Evolutionary conservation across 2,329 filamentous ascomycete genomes (phyloP), one percentile per base, ranked within the genome.

Genomic region (Beauveria australis): DNA sequence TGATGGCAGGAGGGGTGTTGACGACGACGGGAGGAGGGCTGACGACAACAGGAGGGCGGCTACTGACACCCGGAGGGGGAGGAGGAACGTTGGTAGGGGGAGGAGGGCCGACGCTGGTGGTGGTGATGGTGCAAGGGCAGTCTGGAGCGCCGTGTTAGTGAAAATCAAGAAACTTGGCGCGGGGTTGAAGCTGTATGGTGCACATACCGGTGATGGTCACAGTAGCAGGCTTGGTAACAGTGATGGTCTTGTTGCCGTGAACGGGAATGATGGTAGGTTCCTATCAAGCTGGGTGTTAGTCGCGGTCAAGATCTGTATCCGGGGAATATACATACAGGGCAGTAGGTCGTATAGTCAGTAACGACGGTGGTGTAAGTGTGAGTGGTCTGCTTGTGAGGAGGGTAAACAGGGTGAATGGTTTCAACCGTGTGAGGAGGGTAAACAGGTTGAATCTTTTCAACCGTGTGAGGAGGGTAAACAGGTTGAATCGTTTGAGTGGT

Each of bases 101-200:
- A 49, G 59, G 52, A 18, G 54, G 46, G 26, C 65, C 51, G 61
- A 66, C 37, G 68, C 70, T 19, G 52, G 40, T 66, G 62, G 73
- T 68, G 57, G 72, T 75, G 56, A 79, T 64, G 41, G 76, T 77
- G 67, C 77, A 79, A 59, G 78, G 78, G 66, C 78, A 80, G 72
- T 79, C 76, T 78, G n/a, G 3, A 22, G 48, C 5, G 22, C 26
- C 28, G 26, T 53, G 66, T 75, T 63, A 75, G 28, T 28, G 28
- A 28, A 28, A 28, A 22, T 28, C 28, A 28, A 9, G 28, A 1
- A 28, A 9, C 12, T 14, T 26, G 14, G 5, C 22, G 18, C 6
- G 6, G 18, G 41, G 18, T 1, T 43, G n/a, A 30, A 9, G 14
- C 14, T 3, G 26, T 12, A 22, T 18, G 8, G 30, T 30, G 22